Base-by-base conservation (phyloP, 139 green algal genomes). In the Pleodorina starrii region DNA sequence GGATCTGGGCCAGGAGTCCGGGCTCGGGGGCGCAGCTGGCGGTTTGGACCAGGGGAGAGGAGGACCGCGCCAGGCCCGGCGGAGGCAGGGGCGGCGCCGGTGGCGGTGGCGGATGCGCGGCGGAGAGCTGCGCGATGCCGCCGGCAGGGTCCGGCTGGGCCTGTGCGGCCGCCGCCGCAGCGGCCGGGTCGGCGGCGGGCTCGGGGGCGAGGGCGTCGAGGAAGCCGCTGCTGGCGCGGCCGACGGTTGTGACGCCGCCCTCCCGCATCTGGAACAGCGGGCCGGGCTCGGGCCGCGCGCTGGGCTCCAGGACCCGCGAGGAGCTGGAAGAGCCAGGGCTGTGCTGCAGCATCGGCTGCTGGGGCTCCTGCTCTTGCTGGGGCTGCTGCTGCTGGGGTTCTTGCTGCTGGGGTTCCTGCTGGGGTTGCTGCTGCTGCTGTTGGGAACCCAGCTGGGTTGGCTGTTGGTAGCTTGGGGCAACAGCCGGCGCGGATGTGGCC, bases 231-330 rank as follows among this genome's bases (percentile, higher is more conserved):
- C 66, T 44, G 66, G 66, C 66, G 35, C 66, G 35, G 66, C 66
- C 66, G 9, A 75, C 32, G 66, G 66, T 75, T 16, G 6, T 43
- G 35, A 6, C 23, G 66, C 66, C 43, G 66, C 66, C 32, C 7
- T 75, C n/a, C n/a, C n/a, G 29, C 29, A 75, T 43, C 66, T 75
- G 66, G 66, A 46, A 75, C 66, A 75, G 16, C n/a, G 66, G 66
- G 9, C 66, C 66, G 7, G 66, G 35, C 66, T 75, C 66, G 9
- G 66, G 9, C n/a, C 29, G 14, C 12, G 5, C 9, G 66, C 66
- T 74, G 66, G n/a, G 59, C 6, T 36, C 23, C 59, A 69, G 59
- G 23, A 69, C 7, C 48, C 48, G 12, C 11, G n/a, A n/a, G n/a
- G n/a, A n/a, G n/a, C 50, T 60, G 50, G 50, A 60, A 17, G 14